Evolutionary conservation across 805 yeast species (phyloP).

Genomic region (Zygosaccharomyces pseudorouxii): DNA sequence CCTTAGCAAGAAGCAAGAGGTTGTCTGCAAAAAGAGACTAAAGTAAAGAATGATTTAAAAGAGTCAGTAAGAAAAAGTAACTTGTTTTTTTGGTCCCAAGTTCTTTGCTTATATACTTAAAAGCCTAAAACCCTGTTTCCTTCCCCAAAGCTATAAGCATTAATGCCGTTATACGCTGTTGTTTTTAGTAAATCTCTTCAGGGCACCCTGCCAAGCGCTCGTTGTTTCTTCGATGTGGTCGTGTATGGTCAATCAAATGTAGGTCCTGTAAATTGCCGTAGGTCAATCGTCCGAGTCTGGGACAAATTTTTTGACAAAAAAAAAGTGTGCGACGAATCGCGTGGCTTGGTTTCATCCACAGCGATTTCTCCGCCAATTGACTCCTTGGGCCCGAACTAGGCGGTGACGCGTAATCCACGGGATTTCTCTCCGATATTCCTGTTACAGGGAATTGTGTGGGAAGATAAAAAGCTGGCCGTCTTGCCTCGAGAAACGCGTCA

Average conservation of each 20-base stretch:
- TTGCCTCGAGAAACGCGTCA: neutral
- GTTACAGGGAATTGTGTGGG: neutral
- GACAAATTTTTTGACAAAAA: neutral
- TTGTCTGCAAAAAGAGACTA: neutral
- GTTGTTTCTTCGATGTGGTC: constrained; percentile 1
- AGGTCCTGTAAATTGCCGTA: constrained; percentile 4
- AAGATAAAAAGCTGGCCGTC: neutral
- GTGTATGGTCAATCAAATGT: constrained; percentile 2
- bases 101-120: neutral
- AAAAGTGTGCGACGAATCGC: neutral
- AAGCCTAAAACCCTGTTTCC: neutral
- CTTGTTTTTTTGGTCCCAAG: neutral
- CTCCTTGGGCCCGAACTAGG: neutral
- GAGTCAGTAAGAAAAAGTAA: neutral
- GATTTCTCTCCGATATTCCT: neutral
- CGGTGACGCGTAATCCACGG: neutral
- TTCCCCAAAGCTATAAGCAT: neutral
- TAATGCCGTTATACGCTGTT: neutral
- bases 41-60: neutral
- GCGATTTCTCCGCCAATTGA: neutral
- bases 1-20: neutral
- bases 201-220: neutral
- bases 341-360: neutral
- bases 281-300: neutral
- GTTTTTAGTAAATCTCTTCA: neutral